phyloP scores from a whole-genome alignment of 2,329 filamentous ascomycete species.

The Colletotrichum abscissum region DNA sequence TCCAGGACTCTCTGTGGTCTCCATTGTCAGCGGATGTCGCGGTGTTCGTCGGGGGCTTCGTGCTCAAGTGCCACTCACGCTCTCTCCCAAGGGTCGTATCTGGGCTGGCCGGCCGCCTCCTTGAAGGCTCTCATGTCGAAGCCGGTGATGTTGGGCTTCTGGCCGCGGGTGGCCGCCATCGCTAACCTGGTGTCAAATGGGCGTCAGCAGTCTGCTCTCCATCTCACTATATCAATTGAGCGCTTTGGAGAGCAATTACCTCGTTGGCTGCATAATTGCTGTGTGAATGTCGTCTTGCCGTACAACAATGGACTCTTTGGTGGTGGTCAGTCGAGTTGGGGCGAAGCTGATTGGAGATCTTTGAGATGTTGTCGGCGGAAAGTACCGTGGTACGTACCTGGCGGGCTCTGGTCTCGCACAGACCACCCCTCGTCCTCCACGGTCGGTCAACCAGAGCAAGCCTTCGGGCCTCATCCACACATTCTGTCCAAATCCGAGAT shows the following conservation, averaged over 20 bases:
- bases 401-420: slow-evolving; percentile 17
- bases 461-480: slow-evolving; percentile 30
- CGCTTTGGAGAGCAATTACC: slow-evolving; percentile 33
- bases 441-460: slow-evolving; percentile 27
- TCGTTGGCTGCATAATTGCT: slow-evolving; percentile 45
- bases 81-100: slow-evolving; percentile 76
- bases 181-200: slow-evolving; percentile 54
- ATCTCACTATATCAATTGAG: slow-evolving; percentile 8
- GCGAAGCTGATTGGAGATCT: slow-evolving; percentile 36
- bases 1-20: slow-evolving; percentile 84
- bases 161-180: slow-evolving; percentile 53
- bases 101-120: slow-evolving; percentile 71
- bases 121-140: slow-evolving; percentile 89
- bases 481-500: slow-evolving; percentile 35
- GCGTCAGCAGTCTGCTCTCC: neutral
- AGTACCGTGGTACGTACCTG: slow-evolving; percentile 34
- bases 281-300: slow-evolving; percentile 34
- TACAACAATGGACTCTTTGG: slow-evolving; percentile 22
- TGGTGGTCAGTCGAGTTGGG: slow-evolving; percentile 33
- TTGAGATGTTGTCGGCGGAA: slow-evolving; percentile 35
- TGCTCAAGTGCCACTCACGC: slow-evolving; percentile 58
- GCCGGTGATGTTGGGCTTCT: slow-evolving; percentile 84
- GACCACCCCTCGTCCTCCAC: slow-evolving; percentile 24
- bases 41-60: neutral
- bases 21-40: slow-evolving; percentile 27